Evolutionary conservation across 2,329 filamentous ascomycete species (phyloP), one percentile per base, ranked within the genome.

Genomic region (Xylariaceae sp.): DNA sequence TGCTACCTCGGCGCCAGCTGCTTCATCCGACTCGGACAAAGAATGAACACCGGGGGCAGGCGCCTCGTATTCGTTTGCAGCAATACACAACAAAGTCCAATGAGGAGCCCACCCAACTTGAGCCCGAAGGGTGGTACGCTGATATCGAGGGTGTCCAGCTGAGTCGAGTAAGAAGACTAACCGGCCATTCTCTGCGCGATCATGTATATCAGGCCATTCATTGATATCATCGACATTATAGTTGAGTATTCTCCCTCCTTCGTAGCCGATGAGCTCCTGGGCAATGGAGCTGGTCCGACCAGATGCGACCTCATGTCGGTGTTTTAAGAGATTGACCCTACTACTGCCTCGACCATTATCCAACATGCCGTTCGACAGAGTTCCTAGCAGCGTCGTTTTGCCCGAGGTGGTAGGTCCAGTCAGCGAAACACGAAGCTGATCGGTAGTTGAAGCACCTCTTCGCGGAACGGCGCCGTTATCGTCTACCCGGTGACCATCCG

Each of bases 71-170:
- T 89, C 89, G 67, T 95, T 89, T 37, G 91, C 91, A 45, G 91
- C 87, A 59, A 98, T 86, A 64, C 96, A 97, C 2, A 98, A 80
- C 20, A 96, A 73, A 1, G 90, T 92, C 88, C 95, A 99, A 70
- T 98, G 92, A 7, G 95, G 95, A 40, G 90, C 90, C 93, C 95
- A 98, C 44, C 93, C 95, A 61, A 99, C 83, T n/a, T 99, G 79
- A 0, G 93, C 92, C 57, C 93, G 85, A 50, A 98, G 79, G 2
- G 91, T 93, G 5, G 93, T 98, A 53, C 95, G 87, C 46, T 92
- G 85, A 73, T 95, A 99, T 44, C 92, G 86, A 40, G 93, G 89
- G 62, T 96, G 90, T 0, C 95, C 95, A 16, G 93, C 93, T 44
- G 93, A 96, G 73, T 99, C 95, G 0, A 92, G 91, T 6, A 98